Base-by-base conservation (phyloP, 164 flowering plant species). In the Chimonanthus salicifolius region DNA sequence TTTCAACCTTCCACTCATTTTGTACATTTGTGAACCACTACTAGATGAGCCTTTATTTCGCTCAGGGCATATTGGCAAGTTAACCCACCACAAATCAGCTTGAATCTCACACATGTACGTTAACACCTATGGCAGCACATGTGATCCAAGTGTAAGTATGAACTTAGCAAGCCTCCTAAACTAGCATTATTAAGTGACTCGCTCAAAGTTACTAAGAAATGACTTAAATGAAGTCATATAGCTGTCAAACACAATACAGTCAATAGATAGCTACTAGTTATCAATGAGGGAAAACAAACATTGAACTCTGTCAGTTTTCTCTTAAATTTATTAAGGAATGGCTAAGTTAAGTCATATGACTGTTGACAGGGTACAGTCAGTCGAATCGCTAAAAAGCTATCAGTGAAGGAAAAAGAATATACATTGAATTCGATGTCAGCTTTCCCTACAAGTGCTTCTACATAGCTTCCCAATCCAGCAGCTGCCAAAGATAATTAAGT, bases 381-480 rank as follows among this genome's bases (percentile, higher is more conserved):
- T 54, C 11, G 16, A 54, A 54, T 54, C 16, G 16, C 60, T 54
- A 54, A 13, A 13, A 11, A 15, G 60, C 60, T 54, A 54, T 13
- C 11, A 54, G 60, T 54, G 4, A 6, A 54, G 60, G 49, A 66
- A 66, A 65, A 66, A 66, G 43, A 44, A 45, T 94, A 74, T 89
- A 94, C 98, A 73, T 75, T 88, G 83, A 94, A 94, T 72, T 92
- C 97, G 50, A 86, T 62, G 62, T 87, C 88, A 74, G 88, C 73
- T 83, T 92, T 94, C 62, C 91, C 87, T 62, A 84, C 72, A 74
- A 94, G 93, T 47, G 88, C 76, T 77, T 90, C 94, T 62, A 92
- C 89, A 72, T 89, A 81, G 84, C 80, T 85, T 73, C 81, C 90
- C 78, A 92, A 81, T 51, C 92, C 97, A 47, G 89, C 84, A 83